phyloP scores from a whole-genome alignment of 2,329 filamentous ascomycete genomes.

The Teratosphaeria viscida region DNA sequence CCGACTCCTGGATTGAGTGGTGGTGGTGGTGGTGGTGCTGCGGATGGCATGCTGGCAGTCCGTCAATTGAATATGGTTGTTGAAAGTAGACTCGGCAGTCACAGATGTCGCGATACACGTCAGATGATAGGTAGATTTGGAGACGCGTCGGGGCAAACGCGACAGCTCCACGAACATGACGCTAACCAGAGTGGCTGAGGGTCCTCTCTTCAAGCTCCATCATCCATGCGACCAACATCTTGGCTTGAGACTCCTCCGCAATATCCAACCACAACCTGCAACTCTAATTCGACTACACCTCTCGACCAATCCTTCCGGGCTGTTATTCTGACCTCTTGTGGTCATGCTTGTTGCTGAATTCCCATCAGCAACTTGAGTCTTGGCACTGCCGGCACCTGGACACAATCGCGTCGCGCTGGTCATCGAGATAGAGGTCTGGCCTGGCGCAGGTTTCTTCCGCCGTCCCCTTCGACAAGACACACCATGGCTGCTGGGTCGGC shows the following conservation, averaged over 20 bases:
- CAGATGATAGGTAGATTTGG: background rate
- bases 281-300: background rate
- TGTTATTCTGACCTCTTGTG: background rate
- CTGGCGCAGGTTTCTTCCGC: too few species aligned
- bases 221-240: background rate
- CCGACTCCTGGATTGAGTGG: conserved; percentile 6
- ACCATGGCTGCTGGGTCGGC: conserved; percentile 19
- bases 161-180: background rate
- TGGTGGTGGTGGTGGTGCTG: conserved; percentile 8
- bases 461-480: background rate
- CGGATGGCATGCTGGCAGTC: conserved; percentile 19
- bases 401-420: background rate
- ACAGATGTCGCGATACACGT: background rate
- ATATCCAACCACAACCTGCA: background rate
- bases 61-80: conserved; percentile 2
- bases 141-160: conserved; percentile 3
- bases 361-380: too few species aligned
- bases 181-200: background rate
- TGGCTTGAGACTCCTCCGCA: background rate
- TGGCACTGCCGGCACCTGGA: background rate
- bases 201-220: background rate
- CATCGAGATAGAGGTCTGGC: too few species aligned
- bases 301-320: background rate
- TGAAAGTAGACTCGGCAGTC: background rate
- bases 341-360: too few species aligned